Conservation (phyloP, 768 basidiomycete species). For the Mycena rebaudengoi region DNA sequence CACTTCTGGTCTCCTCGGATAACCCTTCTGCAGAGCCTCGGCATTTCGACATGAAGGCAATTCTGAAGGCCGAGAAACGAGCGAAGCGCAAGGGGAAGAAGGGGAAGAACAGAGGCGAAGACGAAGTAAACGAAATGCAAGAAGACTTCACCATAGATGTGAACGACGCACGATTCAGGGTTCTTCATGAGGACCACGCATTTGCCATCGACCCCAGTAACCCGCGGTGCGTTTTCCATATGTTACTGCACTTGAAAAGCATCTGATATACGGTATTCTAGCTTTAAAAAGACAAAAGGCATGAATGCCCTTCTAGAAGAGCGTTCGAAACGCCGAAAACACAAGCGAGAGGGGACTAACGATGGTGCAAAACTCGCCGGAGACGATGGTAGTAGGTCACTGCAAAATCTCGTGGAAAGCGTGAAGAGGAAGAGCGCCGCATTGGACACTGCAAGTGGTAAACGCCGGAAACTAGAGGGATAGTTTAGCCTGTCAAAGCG, state of each 20-base stretch:
- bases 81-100: slow-evolving; percentile 54
- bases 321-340: slow-evolving; percentile 70
- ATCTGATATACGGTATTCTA: slow-evolving; percentile 42
- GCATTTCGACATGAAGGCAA: slow-evolving; percentile 92
- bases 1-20: slow-evolving; percentile 67
- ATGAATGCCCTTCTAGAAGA: slow-evolving; percentile 90
- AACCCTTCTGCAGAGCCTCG: slow-evolving; percentile 62
- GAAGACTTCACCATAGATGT: slow-evolving; percentile 86
- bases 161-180: slow-evolving; percentile 88
- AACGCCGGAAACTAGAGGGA: slow-evolving; percentile 50
- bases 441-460: slow-evolving; percentile 40
- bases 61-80: slow-evolving; percentile 86
- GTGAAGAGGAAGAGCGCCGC: slow-evolving; percentile 80
- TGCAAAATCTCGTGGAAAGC: slow-evolving; percentile 81
- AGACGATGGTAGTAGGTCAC: slow-evolving; percentile 41
- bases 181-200: slow-evolving; percentile 86
- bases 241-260: not conserved
- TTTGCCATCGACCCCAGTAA: slow-evolving; percentile 97
- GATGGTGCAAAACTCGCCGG: slow-evolving; percentile 20
- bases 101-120: slow-evolving; percentile 48
- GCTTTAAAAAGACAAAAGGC: slow-evolving; percentile 92
- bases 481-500: slow-evolving; percentile 20
- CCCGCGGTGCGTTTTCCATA: slow-evolving; percentile 75
- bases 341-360: slow-evolving; percentile 33
- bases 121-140: slow-evolving; percentile 73